Percentiles rank a stretch among this genome's conserved stretches.
These are phyloP conservation scores for Scheffersomyces cryptocercus DNA, from an alignment of 1,139 yeast genomes.

Conservation along the genomic window DNA sequence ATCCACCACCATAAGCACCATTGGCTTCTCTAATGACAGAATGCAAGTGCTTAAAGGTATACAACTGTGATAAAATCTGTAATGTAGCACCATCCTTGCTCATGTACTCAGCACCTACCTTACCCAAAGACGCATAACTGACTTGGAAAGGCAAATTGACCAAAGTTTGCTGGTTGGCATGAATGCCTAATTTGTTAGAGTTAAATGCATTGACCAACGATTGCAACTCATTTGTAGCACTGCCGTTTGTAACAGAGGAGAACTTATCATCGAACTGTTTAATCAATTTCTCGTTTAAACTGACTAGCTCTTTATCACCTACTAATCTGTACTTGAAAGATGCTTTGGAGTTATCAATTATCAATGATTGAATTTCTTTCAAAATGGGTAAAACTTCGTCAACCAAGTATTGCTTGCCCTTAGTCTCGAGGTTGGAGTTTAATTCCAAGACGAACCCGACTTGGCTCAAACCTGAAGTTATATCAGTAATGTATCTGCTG, in stretches of 20 bases:
- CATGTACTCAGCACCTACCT: slow-evolving; percentile 66
- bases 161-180: slow-evolving; percentile 33
- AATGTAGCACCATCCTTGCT: slow-evolving; percentile 81
- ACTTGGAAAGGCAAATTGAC: slow-evolving; percentile 87
- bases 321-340: slow-evolving; percentile 58
- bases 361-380: slow-evolving; percentile 49
- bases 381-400: slow-evolving; percentile 65
- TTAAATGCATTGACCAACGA: slow-evolving; percentile 10
- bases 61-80: slow-evolving; percentile 76
- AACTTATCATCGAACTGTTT: slow-evolving; percentile 31
- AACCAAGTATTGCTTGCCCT: slow-evolving; percentile 53
- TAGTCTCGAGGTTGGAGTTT: slow-evolving; percentile 47
- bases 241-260: neutral
- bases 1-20: slow-evolving; percentile 98
- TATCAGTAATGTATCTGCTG: slow-evolving; percentile 61
- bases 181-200: slow-evolving; percentile 9
- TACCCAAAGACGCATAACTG: slow-evolving; percentile 74
- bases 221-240: slow-evolving; percentile 2
- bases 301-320: slow-evolving; percentile 49
- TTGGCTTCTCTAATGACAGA: slow-evolving; percentile 92
- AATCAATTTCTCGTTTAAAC: slow-evolving; percentile 43
- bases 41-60: slow-evolving; percentile 83
- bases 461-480: slow-evolving; percentile 73
- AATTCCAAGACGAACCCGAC: slow-evolving; percentile 68
- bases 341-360: slow-evolving; percentile 33